Conservation (phyloP, 2,329 filamentous ascomycete genomes). For the Colletotrichum chlorophyti region DNA sequence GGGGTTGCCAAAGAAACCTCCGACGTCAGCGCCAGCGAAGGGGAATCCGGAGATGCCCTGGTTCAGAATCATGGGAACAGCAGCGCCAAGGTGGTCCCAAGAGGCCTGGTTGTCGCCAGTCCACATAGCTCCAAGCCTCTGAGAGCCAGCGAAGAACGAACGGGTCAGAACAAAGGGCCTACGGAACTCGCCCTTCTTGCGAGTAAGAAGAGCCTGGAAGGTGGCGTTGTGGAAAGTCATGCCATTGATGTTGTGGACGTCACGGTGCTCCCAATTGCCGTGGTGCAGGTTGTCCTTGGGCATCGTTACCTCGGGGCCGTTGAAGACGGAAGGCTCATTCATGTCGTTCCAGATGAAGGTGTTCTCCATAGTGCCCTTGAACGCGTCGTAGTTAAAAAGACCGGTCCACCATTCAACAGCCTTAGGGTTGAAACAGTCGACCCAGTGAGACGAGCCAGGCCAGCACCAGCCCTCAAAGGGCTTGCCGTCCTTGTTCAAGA, state of each 20-base stretch:
- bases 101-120: constrained; percentile 96
- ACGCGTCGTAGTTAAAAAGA: constrained; percentile 86
- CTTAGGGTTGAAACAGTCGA: constrained; percentile 95
- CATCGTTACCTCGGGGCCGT: constrained; percentile 97
- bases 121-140: constrained; percentile 95
- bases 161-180: constrained; percentile 94
- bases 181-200: constrained; percentile 83
- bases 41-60: constrained; percentile 93
- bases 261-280: constrained; percentile 93
- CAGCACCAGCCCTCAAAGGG: constrained; percentile 98
- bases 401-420: constrained; percentile 89
- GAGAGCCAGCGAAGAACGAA: constrained; percentile 89
- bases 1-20: constrained; percentile 97
- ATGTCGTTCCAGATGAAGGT: constrained; percentile 99
- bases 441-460: constrained; percentile 96
- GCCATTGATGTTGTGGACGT: constrained; percentile 95
- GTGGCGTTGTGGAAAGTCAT: constrained; percentile 96
- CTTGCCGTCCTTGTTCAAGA: constrained; percentile 88
- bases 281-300: constrained; percentile 96
- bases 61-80: constrained; percentile 91
- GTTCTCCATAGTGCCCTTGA: constrained; percentile 86
- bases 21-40: constrained; percentile 94
- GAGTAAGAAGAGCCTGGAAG: constrained; percentile 80
- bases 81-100: constrained; percentile 89
- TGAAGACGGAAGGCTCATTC: constrained; percentile 99